Base-by-base conservation (phyloP, 163 green algal genomes). In the Scenedesmus sp. region DNA sequence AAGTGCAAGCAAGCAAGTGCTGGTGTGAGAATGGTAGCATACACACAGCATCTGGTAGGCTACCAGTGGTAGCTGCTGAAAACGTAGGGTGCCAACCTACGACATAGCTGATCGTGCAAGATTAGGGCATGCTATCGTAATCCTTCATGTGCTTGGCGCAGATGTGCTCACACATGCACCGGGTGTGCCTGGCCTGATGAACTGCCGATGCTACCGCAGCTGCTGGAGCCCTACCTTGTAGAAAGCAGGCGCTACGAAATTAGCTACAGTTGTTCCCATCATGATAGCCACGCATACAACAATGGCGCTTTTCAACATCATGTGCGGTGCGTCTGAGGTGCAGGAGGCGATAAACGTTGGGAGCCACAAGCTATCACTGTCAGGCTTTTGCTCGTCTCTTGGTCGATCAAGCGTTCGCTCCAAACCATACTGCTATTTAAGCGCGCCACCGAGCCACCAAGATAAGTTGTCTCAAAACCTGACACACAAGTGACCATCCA, bases 151-250 rank as follows among this genome's bases (percentile, higher is more conserved):
- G 65, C 9, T 76, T 76, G 20, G 22, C 56, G 56, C 0, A 7
- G 30, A 76, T 76, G 30, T 18, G 65, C 65, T 18, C 56, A 18
- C 16, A 76, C 16, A 10, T 20, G 30, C 65, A 35, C 61, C 65
- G 5, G 26, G 30, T 40, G 24, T 37, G 30, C 30, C 65, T 40
- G 40, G 65, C 65, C 65, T 76, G 65, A 40, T 40, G 65, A 37
- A 40, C 65, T 76, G 26, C 65, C 30, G 65, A 40, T 37, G 30
- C 65, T 37, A 30, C 65, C 40, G 65, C 16, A 68, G 56, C 65
- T 40, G 59, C 59, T 72, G 59, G 59, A 72, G 30, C 65, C 65
- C 30, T 76, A 76, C 65, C 56, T 88, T 88, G 59, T 81, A 88
- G 37, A 88, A 88, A 4, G 83, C 83, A 15, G 83, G 83, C 9